Conservation (phyloP, 768 basidiomycete genomes). For the Rhodotorula kratochvilovae region DNA sequence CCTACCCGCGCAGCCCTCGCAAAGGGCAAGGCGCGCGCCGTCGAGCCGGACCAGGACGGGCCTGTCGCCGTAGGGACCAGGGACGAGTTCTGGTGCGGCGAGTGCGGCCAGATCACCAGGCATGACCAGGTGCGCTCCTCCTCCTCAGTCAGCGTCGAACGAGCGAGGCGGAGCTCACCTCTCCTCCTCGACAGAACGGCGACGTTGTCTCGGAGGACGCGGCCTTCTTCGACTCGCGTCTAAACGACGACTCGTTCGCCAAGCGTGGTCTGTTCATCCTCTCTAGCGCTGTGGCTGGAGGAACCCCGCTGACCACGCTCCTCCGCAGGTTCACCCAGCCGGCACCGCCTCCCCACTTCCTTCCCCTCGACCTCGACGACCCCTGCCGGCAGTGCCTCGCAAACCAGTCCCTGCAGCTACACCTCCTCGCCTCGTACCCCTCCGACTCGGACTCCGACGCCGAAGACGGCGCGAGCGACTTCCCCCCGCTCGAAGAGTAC, state of each 20-base stretch:
- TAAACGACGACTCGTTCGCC: conserved; percentile 67
- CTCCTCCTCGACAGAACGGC: conserved; percentile 51
- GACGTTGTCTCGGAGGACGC: conserved; percentile 80
- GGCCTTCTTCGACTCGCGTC: conserved; percentile 73
- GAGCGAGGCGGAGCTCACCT: fast-evolving
- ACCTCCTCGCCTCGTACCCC: conserved; percentile 76
- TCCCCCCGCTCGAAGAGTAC: conserved; percentile 59
- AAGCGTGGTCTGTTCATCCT: conserved; percentile 58
- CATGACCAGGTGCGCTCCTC: conserved; percentile 51
- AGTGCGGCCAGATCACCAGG: conserved; percentile 58
- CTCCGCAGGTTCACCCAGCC: conserved; percentile 8
- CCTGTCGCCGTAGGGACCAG: conserved; percentile 1
- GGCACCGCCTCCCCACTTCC: background rate
- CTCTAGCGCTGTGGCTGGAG: background rate
- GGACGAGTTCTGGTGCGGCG: conserved; percentile 34
- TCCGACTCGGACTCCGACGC: conserved; percentile 12
- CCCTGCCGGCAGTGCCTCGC: conserved; percentile 77
- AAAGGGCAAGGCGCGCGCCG: conserved; percentile 12
- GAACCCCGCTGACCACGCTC: background rate
- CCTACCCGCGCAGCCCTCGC: background rate
- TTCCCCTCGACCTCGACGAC: conserved; percentile 11
- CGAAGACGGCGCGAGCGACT: background rate
- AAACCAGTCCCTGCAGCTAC: conserved; percentile 83
- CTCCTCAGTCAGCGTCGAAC: fast-evolving
- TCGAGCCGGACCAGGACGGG: background rate